Evolutionary conservation across 345 rosid species (phyloP).

Genomic region (Noccaea caerulescens): DNA sequence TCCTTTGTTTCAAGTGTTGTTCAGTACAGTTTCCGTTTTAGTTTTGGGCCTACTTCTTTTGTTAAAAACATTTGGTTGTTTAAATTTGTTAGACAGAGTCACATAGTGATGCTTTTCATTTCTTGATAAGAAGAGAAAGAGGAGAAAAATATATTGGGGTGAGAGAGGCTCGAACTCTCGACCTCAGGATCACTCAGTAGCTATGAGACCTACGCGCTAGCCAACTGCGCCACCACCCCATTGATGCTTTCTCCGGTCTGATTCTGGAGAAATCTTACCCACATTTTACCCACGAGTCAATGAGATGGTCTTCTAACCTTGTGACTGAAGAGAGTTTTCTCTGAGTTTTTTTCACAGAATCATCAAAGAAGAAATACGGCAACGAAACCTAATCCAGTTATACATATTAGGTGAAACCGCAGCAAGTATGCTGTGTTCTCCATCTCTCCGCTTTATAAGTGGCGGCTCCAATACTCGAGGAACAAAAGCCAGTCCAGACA

Average conservation of each 20-base stretch:
- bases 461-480: background rate
- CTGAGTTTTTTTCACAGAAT: background rate
- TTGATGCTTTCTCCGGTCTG: background rate
- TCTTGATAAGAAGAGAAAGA: background rate
- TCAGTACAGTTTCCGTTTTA: too few relatives aligned
- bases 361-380: background rate
- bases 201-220: slow-evolving; percentile 94
- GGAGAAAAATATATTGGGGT: slow-evolving; percentile 50
- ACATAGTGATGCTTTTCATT: background rate
- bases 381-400: background rate
- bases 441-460: background rate
- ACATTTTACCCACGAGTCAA: background rate
- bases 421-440: background rate
- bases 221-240: slow-evolving; percentile 94
- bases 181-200: slow-evolving; percentile 87
- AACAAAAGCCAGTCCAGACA: background rate
- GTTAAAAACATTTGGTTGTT: too few relatives aligned
- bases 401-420: background rate
- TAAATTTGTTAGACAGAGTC: background rate
- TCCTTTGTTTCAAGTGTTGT: too few relatives aligned
- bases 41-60: too few relatives aligned
- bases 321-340: background rate
- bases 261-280: too few relatives aligned
- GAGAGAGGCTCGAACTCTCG: slow-evolving; percentile 97
- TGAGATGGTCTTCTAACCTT: background rate